These are phyloP conservation scores for Fusarium tuaranense DNA, from an alignment of 2,329 filamentous ascomycete genomes.

Conservation along the genomic window DNA sequence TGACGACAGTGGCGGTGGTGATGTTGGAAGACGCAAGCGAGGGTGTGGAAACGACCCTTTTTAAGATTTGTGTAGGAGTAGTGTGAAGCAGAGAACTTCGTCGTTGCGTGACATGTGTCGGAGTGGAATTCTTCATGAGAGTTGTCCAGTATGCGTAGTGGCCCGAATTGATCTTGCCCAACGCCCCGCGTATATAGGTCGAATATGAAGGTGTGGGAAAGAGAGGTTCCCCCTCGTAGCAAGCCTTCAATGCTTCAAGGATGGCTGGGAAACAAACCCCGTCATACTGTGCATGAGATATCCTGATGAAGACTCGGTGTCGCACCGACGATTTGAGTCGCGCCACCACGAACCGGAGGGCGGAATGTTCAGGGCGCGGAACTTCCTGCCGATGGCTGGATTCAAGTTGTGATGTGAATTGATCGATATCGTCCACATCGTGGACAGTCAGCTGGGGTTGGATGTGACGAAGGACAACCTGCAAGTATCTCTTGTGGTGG, in stretches of 20 bases:
- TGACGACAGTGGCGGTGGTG: conserved; percentile 54
- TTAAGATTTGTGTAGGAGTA: conserved; percentile 9
- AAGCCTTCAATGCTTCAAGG: conserved; percentile 9
- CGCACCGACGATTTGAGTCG: conserved; percentile 3
- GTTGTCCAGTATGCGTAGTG: conserved; percentile 26
- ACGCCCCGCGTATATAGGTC: conserved; percentile 7
- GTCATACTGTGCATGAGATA: conserved; percentile 34
- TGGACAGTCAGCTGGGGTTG: conserved; percentile 15
- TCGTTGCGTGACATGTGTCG: conserved; percentile 14
- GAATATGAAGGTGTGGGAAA: background rate
- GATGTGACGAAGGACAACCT: conserved; percentile 25
- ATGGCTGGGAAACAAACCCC: conserved; percentile 30
- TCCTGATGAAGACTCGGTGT: conserved; percentile 26
- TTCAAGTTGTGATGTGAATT: conserved; percentile 15
- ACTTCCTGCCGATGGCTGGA: background rate
- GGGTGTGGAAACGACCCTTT: conserved; percentile 1
- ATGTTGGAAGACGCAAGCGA: conserved; percentile 34
- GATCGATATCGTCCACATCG: conserved; percentile 15
- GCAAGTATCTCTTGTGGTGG: conserved; percentile 15
- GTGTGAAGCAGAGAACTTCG: background rate
- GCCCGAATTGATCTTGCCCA: background rate
- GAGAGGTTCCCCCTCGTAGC: conserved; percentile 18
- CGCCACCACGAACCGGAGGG: conserved; percentile 19
- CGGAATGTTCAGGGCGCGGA: background rate
- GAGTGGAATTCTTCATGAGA: conserved; percentile 11